These are phyloP conservation scores for Heterococcus sp. DNA, from an alignment of 108 stramenopile species.

Conservation along the genomic window DNA sequence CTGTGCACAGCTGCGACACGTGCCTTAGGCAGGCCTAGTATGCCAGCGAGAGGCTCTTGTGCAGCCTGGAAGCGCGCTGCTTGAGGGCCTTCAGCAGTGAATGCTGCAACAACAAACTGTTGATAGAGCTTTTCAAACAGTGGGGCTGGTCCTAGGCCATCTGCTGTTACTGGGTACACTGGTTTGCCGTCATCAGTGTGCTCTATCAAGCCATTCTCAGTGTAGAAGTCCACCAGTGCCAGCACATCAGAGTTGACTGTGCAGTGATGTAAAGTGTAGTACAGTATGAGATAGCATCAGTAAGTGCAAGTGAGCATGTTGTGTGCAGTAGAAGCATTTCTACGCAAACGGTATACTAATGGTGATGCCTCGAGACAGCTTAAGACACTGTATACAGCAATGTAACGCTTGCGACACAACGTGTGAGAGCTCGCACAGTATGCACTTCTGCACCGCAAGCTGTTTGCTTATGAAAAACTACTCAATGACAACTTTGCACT, in stretches of 20 bases:
- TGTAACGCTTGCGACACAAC: too few relatives aligned
- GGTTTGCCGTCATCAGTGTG: background rate
- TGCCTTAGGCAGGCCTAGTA: conserved; percentile 7
- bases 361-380: too few relatives aligned
- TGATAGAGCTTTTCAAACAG: conserved; percentile 24
- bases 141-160: background rate
- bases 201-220: conserved; percentile 21
- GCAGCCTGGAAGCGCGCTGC: conserved; percentile 26
- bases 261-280: background rate
- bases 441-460: too few relatives aligned
- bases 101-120: conserved; percentile 29
- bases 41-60: conserved; percentile 31
- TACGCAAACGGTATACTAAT: too few relatives aligned
- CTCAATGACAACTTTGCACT: too few relatives aligned
- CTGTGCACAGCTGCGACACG: conserved; percentile 5
- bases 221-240: conserved; percentile 21
- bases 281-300: background rate
- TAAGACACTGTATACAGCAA: too few relatives aligned
- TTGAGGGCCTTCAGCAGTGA: conserved; percentile 21
- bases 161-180: conserved; percentile 14
- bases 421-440: too few relatives aligned
- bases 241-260: conserved; percentile 20
- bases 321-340: too few relatives aligned
- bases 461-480: too few relatives aligned
- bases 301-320: too few relatives aligned